Conservation (phyloP, 768 basidiomycete genomes). For the Lactifluus volemus region DNA sequence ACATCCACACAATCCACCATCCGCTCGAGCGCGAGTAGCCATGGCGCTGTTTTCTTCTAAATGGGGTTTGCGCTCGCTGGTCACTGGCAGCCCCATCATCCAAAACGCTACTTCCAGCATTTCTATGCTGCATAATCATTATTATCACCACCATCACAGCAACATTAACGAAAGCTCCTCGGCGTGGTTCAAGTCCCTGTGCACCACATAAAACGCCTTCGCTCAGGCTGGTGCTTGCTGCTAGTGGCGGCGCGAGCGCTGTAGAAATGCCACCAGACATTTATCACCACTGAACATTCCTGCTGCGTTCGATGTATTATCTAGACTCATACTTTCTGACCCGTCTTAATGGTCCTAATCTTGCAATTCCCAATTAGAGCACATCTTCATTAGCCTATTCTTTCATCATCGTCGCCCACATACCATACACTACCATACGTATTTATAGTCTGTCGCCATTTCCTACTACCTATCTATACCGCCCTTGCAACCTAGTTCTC, state of each 20-base stretch:
- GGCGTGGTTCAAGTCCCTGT: not conserved
- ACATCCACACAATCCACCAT: constrained; percentile 10
- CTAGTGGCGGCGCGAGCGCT: not conserved
- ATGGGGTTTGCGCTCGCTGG: not conserved
- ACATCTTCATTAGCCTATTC: not conserved
- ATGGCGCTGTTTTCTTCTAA: constrained; percentile 16
- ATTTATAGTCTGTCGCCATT: not conserved
- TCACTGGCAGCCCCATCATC: not conserved
- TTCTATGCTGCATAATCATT: not conserved
- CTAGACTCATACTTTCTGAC: not conserved
- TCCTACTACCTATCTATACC: not conserved
- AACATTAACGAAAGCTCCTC: not conserved
- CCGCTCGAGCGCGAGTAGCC: constrained; percentile 11
- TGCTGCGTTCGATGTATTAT: not conserved
- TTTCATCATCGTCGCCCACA: not conserved
- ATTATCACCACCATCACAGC: not conserved
- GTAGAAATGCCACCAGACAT: not conserved
- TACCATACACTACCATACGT: not conserved
- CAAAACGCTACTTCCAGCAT: not conserved
- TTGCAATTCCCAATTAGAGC: constrained; percentile 8
- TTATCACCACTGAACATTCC: not conserved
- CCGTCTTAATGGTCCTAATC: not conserved
- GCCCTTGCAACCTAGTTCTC: not conserved
- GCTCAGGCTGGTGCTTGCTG: not conserved
- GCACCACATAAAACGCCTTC: not conserved